These are phyloP conservation scores for Rhododendron kiyosumense DNA, from an alignment of 148 eudicot species.

Conservation along the genomic window DNA sequence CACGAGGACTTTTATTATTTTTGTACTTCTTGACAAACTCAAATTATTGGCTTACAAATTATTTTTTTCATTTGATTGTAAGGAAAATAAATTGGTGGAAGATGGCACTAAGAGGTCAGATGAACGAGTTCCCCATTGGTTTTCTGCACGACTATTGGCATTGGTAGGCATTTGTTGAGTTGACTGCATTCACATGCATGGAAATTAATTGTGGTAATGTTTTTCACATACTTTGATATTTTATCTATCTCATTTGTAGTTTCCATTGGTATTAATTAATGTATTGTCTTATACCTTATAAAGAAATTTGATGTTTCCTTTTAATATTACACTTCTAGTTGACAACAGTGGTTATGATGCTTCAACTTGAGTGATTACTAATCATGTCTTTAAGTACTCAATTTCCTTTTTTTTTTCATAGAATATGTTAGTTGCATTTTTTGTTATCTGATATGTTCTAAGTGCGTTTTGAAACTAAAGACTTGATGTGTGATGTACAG, in stretches of 20 bases:
- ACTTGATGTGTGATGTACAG: slow-evolving; percentile 28
- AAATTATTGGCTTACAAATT: slow-evolving; percentile 2
- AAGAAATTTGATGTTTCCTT: not conserved
- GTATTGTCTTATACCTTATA: not conserved
- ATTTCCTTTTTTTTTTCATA: not conserved
- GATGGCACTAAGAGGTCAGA: slow-evolving; percentile 13
- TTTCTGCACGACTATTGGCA: slow-evolving; percentile 50
- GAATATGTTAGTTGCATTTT: not conserved
- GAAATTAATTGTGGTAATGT: not conserved
- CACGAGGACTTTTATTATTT: not conserved
- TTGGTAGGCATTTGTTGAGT: slow-evolving; percentile 46
- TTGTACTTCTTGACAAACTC: not conserved
- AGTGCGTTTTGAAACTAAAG: not conserved
- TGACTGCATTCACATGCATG: not conserved
- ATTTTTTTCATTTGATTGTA: not conserved
- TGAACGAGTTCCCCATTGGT: slow-evolving; percentile 38
- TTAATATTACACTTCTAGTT: not conserved
- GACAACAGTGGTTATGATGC: not conserved
- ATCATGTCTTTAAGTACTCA: not conserved
- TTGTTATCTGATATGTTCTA: not conserved
- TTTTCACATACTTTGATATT: not conserved
- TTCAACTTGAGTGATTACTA: not conserved
- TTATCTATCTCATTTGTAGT: not conserved
- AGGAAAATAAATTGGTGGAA: slow-evolving; percentile 34
- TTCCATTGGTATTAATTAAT: not conserved